Base-by-base conservation (phyloP, 371 early-diverging fungal genomes). In the Circinella minor region DNA sequence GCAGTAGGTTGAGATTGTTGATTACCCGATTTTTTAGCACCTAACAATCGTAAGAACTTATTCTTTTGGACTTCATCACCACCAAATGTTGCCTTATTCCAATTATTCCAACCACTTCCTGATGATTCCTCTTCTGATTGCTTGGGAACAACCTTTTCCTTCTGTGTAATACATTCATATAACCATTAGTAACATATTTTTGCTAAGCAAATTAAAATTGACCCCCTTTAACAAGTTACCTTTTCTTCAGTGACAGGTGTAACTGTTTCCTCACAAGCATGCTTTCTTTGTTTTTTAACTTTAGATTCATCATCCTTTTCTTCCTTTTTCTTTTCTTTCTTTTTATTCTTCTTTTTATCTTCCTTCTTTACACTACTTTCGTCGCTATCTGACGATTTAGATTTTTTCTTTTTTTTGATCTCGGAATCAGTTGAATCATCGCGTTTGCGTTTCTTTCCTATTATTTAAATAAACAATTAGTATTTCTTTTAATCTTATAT, bases 1-100 rank as follows among this genome's bases (percentile, higher is more conserved):
- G 77, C 71, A 43, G 43, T 11, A 11, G 43, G 43, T 43, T 6
- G 43, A 9, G 63, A 37, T 20, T 49, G 47, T 18, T 55, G 55
- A 10, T 59, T 70, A 46, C 48, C 60, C 3, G 20, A 36, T 62
- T 83, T 82, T 54, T 82, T 81, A 36, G 84, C 82, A 4, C 86
- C 86, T 34, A 86, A 62, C 27, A 86, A 67, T 15, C 81, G 77
- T 67, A 86, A 46, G 66, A 86, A 86, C 65, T 85, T 85, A 70
- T 75, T 65, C 64, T 85, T 79, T 38, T 78, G 78, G 8, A 69
- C 76, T 48, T 76, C 64, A 55, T 85, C 86, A 36, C 84, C 86
- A 37, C 71, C 75, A 70, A 86, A 86, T 7, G 79, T 72, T 3
- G 86, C 86, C 36, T 82, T 79, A 36, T 71, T 68, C 86, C 86